A percentile compares a stretch with the other conserved stretches of the same genome.
Conservation (phyloP, 2,329 filamentous ascomycete genomes). For the Pseudofabraea citricarpa region DNA sequence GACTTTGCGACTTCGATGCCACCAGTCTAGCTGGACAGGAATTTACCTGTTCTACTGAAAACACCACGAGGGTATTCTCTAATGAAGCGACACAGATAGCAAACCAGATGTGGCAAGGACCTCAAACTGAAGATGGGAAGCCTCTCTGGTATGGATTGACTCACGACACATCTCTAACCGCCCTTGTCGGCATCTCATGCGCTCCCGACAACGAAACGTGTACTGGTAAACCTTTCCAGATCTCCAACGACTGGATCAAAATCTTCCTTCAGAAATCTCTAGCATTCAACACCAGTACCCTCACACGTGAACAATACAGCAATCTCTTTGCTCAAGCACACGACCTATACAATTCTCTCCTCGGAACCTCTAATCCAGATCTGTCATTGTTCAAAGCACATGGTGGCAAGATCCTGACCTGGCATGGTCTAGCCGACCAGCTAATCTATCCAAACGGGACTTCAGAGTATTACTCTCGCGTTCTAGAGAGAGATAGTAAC, state of each 20-base stretch:
- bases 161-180: neutral
- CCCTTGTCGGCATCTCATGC: neutral
- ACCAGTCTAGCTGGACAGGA: neutral
- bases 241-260: conserved; percentile 29
- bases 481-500: conserved; percentile 9
- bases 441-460: conserved; percentile 32
- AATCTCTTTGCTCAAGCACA: conserved; percentile 20
- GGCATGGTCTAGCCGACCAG: conserved; percentile 9
- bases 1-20: conserved; percentile 10
- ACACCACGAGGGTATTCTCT: conserved; percentile 2
- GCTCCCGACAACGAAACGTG: conserved; percentile 1
- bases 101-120: conserved; percentile 5
- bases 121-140: conserved; percentile 1
- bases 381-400: conserved; percentile 1
- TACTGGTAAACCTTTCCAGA: conserved; percentile 23
- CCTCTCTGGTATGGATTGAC: conserved; percentile 10
- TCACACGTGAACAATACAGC: conserved; percentile 25
- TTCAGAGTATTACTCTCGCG: conserved; percentile 31
- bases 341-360: conserved; percentile 22
- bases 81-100: conserved; percentile 2
- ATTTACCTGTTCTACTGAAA: conserved; percentile 3
- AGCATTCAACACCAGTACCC: conserved; percentile 25
- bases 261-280: conserved; percentile 27
- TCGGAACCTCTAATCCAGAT: conserved; percentile 5
- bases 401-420: conserved; percentile 6